Conservation (phyloP, 345 rosid genomes). For the Lenwebbia sp. region DNA sequence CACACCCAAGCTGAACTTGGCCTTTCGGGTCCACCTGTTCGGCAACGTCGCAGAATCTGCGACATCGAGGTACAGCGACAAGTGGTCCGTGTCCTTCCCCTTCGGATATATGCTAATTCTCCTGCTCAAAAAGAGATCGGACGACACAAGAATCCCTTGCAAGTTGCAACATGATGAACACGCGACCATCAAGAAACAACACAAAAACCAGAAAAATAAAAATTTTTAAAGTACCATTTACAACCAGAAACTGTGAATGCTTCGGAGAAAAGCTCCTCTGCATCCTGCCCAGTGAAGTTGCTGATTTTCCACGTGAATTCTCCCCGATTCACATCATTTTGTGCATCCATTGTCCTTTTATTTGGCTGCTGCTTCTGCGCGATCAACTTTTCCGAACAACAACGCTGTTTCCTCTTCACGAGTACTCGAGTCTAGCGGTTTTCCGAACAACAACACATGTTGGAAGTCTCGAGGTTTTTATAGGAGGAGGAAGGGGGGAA, state of each 20-base stretch:
- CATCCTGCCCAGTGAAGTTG: background rate
- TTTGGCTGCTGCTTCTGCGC: background rate
- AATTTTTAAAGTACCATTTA: background rate
- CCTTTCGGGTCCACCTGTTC: background rate
- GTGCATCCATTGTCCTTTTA: background rate
- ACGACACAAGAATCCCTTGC: background rate
- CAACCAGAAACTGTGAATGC: background rate
- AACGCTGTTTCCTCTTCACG: background rate
- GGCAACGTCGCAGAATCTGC: background rate
- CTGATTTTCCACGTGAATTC: background rate
- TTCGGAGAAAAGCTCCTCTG: background rate
- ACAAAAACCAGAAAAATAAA: background rate
- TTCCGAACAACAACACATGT: no score
- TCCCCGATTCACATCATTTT: background rate
- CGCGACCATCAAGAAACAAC: background rate
- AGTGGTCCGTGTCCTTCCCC: background rate
- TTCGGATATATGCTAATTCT: background rate
- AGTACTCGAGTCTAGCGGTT: no score
- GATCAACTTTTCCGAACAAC: background rate
- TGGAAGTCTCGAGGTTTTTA: no score
- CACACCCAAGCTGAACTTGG: background rate
- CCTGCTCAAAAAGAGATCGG: background rate
- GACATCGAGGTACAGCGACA: background rate
- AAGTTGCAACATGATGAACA: background rate
- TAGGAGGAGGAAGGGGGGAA: no score